Evolutionary conservation across 1,284 basidiomycete genomes (phyloP).

Genomic region (Ustilago trichophora): DNA sequence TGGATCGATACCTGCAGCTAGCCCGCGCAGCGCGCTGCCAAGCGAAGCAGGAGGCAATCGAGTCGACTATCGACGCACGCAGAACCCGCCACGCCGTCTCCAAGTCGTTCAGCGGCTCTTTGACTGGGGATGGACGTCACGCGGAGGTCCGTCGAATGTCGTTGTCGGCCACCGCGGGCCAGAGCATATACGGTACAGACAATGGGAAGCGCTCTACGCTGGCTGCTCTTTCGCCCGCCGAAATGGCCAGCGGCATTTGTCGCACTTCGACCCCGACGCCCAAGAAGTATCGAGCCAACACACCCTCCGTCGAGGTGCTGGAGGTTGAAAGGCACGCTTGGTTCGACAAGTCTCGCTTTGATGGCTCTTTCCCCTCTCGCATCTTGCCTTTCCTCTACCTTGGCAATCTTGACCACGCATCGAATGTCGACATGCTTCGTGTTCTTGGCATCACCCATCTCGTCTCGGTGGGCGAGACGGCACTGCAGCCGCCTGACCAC

Average conservation of each 20-base stretch:
- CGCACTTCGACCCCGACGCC: constrained; percentile 39
- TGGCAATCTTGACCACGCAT: constrained; percentile 88
- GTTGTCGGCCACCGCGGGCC: constrained; percentile 7
- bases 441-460: constrained; percentile 97
- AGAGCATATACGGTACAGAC: neutral
- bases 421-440: constrained; percentile 93
- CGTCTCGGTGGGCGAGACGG: constrained; percentile 94
- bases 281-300: constrained; percentile 8
- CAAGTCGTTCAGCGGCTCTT: constrained; percentile 27
- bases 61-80: constrained; percentile 5
- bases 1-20: constrained; percentile 73
- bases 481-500: constrained; percentile 69
- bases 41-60: constrained; percentile 5
- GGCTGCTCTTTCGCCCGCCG: constrained; percentile 1
- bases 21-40: constrained; percentile 11
- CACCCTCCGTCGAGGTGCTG: neutral
- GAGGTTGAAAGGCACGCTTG: constrained; percentile 70
- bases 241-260: constrained; percentile 22
- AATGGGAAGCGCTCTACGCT: constrained; percentile 4
- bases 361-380: constrained; percentile 92
- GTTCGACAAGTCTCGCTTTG: constrained; percentile 91
- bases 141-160: constrained; percentile 20
- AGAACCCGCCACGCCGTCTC: constrained; percentile 17
- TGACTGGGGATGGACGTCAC: constrained; percentile 1
- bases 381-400: constrained; percentile 94